phyloP scores from a whole-genome alignment of 352 stramenopile species.

The Phytopythium ostracodes region DNA sequence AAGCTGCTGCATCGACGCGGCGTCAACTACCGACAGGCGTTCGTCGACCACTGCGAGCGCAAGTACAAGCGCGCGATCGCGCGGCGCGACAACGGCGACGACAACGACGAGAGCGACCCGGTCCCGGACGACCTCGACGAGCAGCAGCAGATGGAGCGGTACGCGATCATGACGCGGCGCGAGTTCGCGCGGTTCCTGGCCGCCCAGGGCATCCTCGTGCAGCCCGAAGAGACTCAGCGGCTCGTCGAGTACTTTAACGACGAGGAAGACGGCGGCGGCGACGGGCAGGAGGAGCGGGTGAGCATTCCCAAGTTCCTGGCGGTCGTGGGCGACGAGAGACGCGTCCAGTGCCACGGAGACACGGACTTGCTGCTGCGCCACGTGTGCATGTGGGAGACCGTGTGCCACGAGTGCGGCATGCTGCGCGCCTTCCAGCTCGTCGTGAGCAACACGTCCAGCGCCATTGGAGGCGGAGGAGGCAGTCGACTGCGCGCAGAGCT shows the following conservation, averaged over 20 bases:
- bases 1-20: constrained; percentile 88
- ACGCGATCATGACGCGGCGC: constrained; percentile 36
- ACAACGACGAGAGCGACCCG: constrained; percentile 46
- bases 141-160: constrained; percentile 56
- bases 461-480: constrained; percentile 19
- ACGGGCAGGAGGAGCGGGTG: constrained; percentile 17
- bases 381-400: constrained; percentile 90
- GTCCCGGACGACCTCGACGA: constrained; percentile 60
- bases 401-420: constrained; percentile 90
- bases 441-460: constrained; percentile 38
- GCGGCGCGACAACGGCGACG: constrained; percentile 43
- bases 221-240: constrained; percentile 70
- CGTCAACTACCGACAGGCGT: constrained; percentile 82
- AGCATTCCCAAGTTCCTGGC: constrained; percentile 67
- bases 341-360: constrained; percentile 61
- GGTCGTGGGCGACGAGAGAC: constrained; percentile 74
- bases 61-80: constrained; percentile 58
- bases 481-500: constrained; percentile 60
- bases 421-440: constrained; percentile 87
- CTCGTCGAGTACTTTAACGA: constrained; percentile 87
- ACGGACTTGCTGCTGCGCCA: constrained; percentile 70
- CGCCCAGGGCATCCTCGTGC: constrained; percentile 77
- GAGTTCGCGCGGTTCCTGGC: constrained; percentile 59
- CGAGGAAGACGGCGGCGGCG: constrained; percentile 41
- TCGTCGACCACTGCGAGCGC: constrained; percentile 58